Evolutionary conservation across 345 rosid species (phyloP).

Genomic region (Brassica cretica): DNA sequence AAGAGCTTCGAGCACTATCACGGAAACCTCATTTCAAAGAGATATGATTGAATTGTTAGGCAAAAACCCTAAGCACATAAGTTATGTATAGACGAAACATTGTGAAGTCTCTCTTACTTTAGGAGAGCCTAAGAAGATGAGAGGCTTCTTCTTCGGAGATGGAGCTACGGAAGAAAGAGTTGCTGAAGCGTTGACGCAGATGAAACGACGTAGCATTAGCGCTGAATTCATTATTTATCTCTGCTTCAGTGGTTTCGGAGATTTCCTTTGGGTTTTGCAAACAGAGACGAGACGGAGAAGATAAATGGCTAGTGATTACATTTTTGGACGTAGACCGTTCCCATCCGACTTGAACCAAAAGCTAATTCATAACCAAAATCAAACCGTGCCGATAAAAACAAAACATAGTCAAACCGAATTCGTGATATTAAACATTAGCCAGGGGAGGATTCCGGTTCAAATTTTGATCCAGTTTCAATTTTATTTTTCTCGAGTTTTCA

Average conservation of each 20-base stretch:
- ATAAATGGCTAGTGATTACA: neutral
- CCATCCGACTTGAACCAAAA: neutral
- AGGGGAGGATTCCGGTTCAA: too few species aligned
- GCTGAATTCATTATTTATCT: slow-evolving; percentile 42
- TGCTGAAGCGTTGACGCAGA: slow-evolving; percentile 47
- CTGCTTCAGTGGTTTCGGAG: slow-evolving; percentile 18
- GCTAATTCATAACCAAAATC: too few species aligned
- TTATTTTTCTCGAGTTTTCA: too few species aligned
- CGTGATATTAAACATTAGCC: too few species aligned
- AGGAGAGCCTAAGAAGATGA: slow-evolving; percentile 93
- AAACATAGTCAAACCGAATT: too few species aligned
- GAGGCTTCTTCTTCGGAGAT: slow-evolving; percentile 61
- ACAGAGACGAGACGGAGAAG: slow-evolving; percentile 2
- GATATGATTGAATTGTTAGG: neutral
- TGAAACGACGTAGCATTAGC: slow-evolving; percentile 67
- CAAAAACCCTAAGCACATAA: slow-evolving; percentile 3
- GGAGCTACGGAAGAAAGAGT: slow-evolving; percentile 35
- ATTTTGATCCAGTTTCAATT: too few species aligned
- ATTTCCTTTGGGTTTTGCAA: slow-evolving; percentile 1
- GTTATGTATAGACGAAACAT: too few species aligned
- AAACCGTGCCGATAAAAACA: too few species aligned
- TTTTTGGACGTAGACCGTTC: neutral
- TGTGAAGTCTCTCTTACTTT: slow-evolving; percentile 44
- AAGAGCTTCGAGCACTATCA: slow-evolving; percentile 80
- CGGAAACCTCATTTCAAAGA: slow-evolving; percentile 54